Percentiles rank a stretch among this genome's conserved stretches.
Evolutionary conservation across 2,329 filamentous ascomycete genomes (phyloP).

Genomic region (Ceratocystis harringtonii): DNA sequence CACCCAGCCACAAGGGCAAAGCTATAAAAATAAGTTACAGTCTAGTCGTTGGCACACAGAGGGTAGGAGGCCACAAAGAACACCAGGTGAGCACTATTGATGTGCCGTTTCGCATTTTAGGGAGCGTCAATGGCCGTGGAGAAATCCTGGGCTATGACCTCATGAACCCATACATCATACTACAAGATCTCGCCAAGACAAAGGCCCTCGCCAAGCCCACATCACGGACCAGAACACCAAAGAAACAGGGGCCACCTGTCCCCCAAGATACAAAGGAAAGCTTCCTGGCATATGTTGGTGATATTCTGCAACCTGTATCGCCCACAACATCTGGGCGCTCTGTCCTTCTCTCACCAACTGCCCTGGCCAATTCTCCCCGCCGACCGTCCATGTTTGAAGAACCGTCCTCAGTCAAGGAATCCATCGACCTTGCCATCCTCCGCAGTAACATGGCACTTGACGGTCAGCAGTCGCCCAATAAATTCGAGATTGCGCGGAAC

Average conservation of each 20-base stretch:
- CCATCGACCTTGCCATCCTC: constrained; percentile 81
- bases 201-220: constrained; percentile 16
- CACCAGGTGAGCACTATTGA: constrained; percentile 83
- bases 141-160: constrained; percentile 86
- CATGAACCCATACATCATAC: constrained; percentile 81
- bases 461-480: constrained; percentile 69
- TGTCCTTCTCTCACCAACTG: constrained; percentile 57
- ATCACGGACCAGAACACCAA: constrained; percentile 21
- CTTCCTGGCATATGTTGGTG: constrained; percentile 64
- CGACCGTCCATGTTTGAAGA: constrained; percentile 42
- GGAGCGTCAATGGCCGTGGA: constrained; percentile 77
- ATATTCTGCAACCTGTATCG: constrained; percentile 45
- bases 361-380: constrained; percentile 36
- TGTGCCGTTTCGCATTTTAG: constrained; percentile 80
- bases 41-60: constrained; percentile 79
- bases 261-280: constrained; percentile 33
- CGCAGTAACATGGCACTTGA: constrained; percentile 56
- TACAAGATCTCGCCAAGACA: constrained; percentile 62
- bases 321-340: constrained; percentile 33
- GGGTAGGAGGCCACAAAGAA: constrained; percentile 60
- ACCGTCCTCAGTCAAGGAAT: constrained; percentile 55
- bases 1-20: constrained; percentile 78
- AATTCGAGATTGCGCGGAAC: constrained; percentile 87
- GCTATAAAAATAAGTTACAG: constrained; percentile 90
- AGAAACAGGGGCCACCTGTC: constrained; percentile 22